Evolutionary conservation across 768 basidiomycete species (phyloP), one percentile per base, ranked within the genome.

Genomic region (Tulasnella sp.): DNA sequence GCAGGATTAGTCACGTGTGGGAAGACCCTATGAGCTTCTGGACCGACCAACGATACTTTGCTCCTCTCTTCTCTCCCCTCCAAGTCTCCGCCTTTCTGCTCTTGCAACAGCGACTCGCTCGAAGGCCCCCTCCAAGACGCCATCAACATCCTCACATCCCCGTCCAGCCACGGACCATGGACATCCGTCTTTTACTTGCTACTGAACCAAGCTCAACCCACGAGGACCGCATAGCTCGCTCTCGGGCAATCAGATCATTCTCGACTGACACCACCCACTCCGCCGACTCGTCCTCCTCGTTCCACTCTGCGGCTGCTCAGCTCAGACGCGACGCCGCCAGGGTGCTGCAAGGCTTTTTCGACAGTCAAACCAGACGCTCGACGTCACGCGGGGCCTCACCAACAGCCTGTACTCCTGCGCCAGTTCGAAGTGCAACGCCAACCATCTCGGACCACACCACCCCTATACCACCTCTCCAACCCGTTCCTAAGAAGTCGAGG

Each of bases 161-260:
- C 39, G 51, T 40, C 48, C 75, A 76, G 75, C 26, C 46, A 39
- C n/a, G 40, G 51, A 76, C 75, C 55, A 76, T 76, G 75, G 75
- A 76, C n/a, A 76, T 76, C 35, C 46, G 75, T n/a, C 57, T 76
- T 39, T 35, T 76, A 39, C 75, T 76, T 44, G 75, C 75, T 76
- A 76, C 75, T 76, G 75, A 76, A 32, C 48, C 51, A 32, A 76
- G 75, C 42, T 40, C 48, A 23, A 51, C 75, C 29, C 39, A 57
- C 75, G 75, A 57, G 35, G 51, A 61, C 40, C 75, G 75, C 75
- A 35, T 69, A 48, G 75, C 75, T 51, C 37, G 71, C 39, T 72
- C 71, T 1, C 75, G 75, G 57, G 75, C 55, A 39, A 55, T 76
- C 55, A 76, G 75, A 61, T 76, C 75, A 51, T 40, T 57, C 55